phyloP scores from a whole-genome alignment of 2,329 filamentous ascomycete species.

The Dactylonectria estremocensis region DNA sequence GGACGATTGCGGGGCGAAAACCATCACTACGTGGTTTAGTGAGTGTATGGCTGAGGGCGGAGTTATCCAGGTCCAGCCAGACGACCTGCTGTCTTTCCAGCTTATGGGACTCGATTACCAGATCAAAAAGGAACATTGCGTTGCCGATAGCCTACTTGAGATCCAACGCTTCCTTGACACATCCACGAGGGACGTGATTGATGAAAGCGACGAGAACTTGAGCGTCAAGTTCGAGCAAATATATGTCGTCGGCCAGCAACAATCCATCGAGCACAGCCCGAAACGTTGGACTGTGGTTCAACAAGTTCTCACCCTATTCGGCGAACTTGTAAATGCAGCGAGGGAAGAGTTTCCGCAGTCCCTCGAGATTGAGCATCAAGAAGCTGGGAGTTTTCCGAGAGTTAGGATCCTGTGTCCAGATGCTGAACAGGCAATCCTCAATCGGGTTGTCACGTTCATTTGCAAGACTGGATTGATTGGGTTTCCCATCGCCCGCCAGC shows the following conservation, averaged over 20 bases:
- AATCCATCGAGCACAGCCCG: constrained; percentile 65
- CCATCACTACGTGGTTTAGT: constrained; percentile 57
- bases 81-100: constrained; percentile 75
- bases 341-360: constrained; percentile 52
- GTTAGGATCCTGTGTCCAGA: constrained; percentile 62
- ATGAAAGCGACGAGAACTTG: constrained; percentile 77
- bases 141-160: constrained; percentile 55
- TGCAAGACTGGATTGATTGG: constrained; percentile 54
- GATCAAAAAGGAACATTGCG: constrained; percentile 42
- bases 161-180: constrained; percentile 63
- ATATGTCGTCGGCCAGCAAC: constrained; percentile 72
- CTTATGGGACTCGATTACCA: constrained; percentile 71
- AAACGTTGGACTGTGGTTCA: constrained; percentile 72
- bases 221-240: constrained; percentile 73
- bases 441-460: constrained; percentile 49
- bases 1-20: constrained; percentile 42
- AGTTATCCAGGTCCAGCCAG: constrained; percentile 73
- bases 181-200: constrained; percentile 69
- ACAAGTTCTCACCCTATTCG: constrained; percentile 63
- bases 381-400: constrained; percentile 60
- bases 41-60: constrained; percentile 67
- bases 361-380: constrained; percentile 58
- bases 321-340: constrained; percentile 48
- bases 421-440: constrained; percentile 51
- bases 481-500: constrained; percentile 60